Percentiles rank a stretch among this genome's conserved stretches.
These are phyloP conservation scores for Iodosphaeria phyllophila DNA, from an alignment of 2,329 filamentous ascomycete genomes.

Conservation along the genomic window DNA sequence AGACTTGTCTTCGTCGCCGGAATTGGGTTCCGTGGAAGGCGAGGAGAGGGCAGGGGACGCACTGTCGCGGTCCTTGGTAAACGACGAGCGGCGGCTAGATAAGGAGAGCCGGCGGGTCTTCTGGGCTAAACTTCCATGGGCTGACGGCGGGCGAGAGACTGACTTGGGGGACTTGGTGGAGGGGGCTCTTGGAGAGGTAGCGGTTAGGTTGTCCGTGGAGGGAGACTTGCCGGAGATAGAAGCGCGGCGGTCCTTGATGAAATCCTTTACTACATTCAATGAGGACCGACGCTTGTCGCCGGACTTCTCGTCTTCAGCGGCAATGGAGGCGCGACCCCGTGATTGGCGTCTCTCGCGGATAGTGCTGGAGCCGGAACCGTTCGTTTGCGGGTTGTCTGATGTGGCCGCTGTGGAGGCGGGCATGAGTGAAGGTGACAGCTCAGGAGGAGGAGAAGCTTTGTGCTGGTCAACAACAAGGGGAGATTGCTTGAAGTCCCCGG, in stretches of 20 bases:
- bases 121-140: slow-evolving; percentile 23
- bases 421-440: slow-evolving; percentile 8
- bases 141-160: slow-evolving; percentile 27
- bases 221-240: slow-evolving; percentile 26
- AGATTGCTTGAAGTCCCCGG: slow-evolving; percentile 37
- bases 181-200: slow-evolving; percentile 11
- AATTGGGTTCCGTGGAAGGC: no score
- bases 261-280: slow-evolving; percentile 37
- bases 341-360: slow-evolving; percentile 29
- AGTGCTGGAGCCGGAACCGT: no score
- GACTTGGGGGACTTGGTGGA: slow-evolving; percentile 24
- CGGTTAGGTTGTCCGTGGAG: slow-evolving; percentile 22
- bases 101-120: slow-evolving; percentile 44
- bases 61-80: slow-evolving; percentile 22
- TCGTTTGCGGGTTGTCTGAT: slow-evolving; percentile 14
- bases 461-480: slow-evolving; percentile 39
- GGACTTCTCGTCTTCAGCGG: slow-evolving; percentile 13
- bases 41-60: slow-evolving; percentile 14
- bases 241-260: slow-evolving; percentile 39
- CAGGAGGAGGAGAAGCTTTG: slow-evolving; percentile 10
- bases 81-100: slow-evolving; percentile 37
- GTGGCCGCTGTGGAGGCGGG: slow-evolving; percentile 6
- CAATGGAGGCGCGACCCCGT: slow-evolving; percentile 20
- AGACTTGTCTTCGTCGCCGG: slow-evolving; percentile 24
- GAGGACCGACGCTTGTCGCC: slow-evolving; percentile 33